Base-by-base conservation (phyloP, 208 protist genomes). In the Leishmania martiniquensis region DNA sequence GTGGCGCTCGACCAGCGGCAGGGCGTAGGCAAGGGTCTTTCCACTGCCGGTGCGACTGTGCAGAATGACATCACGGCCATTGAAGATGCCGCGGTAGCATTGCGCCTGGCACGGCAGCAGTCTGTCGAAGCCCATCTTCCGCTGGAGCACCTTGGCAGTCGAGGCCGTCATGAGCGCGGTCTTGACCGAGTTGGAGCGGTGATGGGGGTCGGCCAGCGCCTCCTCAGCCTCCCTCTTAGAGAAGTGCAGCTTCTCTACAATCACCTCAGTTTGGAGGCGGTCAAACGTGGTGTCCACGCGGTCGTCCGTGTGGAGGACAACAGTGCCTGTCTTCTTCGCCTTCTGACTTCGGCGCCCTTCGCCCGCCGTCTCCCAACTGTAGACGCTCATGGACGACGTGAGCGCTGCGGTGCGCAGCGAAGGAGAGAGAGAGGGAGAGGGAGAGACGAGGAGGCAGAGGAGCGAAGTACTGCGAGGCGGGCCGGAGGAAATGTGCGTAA, bases 11-110 rank as follows among this genome's bases (percentile, higher is more conserved):
- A 98, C 89, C 65, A 97, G 86, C 10, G 99, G 99, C 20, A 99
- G 95, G 15, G 99, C 91, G 87, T 99, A 99, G 22, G 98, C 98
- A 0, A 99, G 82, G 47, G 99, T 99, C 89, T 99, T 99, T 42
- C 99, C 98, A 77, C 88, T 97, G 70, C 97, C 97, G 42, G 97
- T 99, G 77, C 97, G 94, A 75, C 96, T 97, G 85, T 98, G 96
- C 67, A 98, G 86, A 54, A 98, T 93, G 68, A 98, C 87, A 74
- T 99, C 96, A 52, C 92, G 89, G 34, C 92, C 87, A 54, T 91
- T 89, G 72, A 96, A 96, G 62, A 97, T 93, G 49, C 92, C 92
- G 37, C 89, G 87, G 78, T 96, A 97, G 83, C 91, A 95, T 80
- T 97, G 92, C 52, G 94, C 92, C 77, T 97, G 94, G 76, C 88